Conservation (phyloP, 2,329 filamentous ascomycete genomes). For the Aspergillus sp. region DNA sequence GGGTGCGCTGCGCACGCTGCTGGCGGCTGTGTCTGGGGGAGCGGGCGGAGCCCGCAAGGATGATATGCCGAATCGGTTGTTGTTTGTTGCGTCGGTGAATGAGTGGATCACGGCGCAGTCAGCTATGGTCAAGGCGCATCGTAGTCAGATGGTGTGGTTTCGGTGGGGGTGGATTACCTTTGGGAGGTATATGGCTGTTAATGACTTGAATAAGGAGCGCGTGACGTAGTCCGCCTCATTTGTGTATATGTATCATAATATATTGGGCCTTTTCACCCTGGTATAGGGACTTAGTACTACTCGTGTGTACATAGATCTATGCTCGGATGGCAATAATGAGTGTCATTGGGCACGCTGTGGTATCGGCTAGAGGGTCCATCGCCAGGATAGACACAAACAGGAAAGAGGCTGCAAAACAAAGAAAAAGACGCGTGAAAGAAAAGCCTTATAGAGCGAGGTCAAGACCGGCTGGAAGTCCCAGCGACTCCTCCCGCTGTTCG, state of each 20-base stretch:
- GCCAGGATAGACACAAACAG: not conserved
- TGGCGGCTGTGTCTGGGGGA: slow-evolving; percentile 7
- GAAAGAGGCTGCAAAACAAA: not conserved
- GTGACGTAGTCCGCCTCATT: slow-evolving; percentile 21
- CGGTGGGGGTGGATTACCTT: slow-evolving; percentile 91
- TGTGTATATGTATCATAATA: not conserved
- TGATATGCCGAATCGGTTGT: slow-evolving; percentile 57
- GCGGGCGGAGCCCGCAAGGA: slow-evolving; percentile 37
- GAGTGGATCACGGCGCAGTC: slow-evolving; percentile 67
- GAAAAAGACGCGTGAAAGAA: not conserved
- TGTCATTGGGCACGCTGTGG: not conserved
- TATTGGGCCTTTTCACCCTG: not conserved
- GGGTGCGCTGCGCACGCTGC: slow-evolving; percentile 46
- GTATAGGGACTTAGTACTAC: not conserved
- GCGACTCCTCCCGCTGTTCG: no score
- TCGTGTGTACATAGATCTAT: not conserved
- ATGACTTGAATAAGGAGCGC: slow-evolving; percentile 70
- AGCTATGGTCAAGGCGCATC: slow-evolving; percentile 87
- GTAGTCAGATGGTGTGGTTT: slow-evolving; percentile 98
- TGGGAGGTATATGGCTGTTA: slow-evolving; percentile 92
- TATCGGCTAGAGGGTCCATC: not conserved
- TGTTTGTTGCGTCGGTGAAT: slow-evolving; percentile 68
- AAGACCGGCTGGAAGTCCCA: no score
- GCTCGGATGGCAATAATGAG: not conserved
- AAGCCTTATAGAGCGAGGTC: no score